phyloP scores from a whole-genome alignment of 306 rosid genomes.

The Albizia julibrissin region DNA sequence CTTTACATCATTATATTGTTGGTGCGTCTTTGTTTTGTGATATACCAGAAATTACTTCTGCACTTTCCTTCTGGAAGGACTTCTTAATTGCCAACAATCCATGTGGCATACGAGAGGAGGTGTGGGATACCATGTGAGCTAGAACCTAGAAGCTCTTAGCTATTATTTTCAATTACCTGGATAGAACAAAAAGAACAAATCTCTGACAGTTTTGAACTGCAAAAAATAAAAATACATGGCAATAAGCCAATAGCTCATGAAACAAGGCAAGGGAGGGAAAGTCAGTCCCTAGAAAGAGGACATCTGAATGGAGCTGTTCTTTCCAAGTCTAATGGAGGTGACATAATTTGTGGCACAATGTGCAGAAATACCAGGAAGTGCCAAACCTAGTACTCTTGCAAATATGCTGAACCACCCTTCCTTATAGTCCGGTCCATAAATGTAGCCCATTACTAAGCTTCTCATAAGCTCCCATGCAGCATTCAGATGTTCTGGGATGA shows the following conservation, averaged over 20 bases:
- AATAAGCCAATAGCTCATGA: too few relatives aligned
- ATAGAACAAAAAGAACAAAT: neutral
- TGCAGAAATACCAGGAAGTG: slow-evolving; percentile 68
- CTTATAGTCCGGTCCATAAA: slow-evolving; percentile 58
- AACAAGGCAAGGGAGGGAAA: neutral
- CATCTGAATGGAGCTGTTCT: slow-evolving; percentile 36
- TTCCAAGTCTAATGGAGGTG: slow-evolving; percentile 66
- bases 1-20: neutral
- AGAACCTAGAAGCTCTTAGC: too few relatives aligned
- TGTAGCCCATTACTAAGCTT: slow-evolving; percentile 57
- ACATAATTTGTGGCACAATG: slow-evolving; percentile 66
- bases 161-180: too few relatives aligned
- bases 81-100: slow-evolving; percentile 7
- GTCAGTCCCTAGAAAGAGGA: slow-evolving; percentile 32
- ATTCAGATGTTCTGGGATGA: slow-evolving; percentile 52
- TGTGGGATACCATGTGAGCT: too few relatives aligned
- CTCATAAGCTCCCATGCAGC: slow-evolving; percentile 77
- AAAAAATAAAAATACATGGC: too few relatives aligned
- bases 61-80: neutral
- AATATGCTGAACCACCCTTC: slow-evolving; percentile 67
- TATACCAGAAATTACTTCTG: slow-evolving; percentile 14
- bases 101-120: neutral
- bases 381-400: slow-evolving; percentile 57
- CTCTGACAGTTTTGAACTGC: neutral
- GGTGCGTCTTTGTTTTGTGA: neutral